A percentile compares a stretch with the other conserved stretches of the same genome.
Evolutionary conservation across 1,139 yeast species (phyloP).

Genomic region (Geotrichum cucujoidarum): DNA sequence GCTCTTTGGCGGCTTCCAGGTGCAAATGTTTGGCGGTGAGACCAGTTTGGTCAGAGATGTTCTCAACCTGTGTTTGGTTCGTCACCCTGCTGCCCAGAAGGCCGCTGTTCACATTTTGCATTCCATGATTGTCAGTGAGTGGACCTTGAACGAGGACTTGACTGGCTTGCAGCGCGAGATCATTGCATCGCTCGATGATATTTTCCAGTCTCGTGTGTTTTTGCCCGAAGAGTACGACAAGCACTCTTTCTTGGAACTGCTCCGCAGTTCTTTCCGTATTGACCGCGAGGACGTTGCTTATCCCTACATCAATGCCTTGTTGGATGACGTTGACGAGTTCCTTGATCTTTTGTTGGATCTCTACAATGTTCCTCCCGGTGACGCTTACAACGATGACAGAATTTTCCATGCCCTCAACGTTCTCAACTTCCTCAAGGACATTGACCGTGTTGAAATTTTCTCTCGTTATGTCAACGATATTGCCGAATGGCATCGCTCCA

Average conservation of each 20-base stretch:
- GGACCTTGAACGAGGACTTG: slow-evolving; percentile 54
- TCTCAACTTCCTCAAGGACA: slow-evolving; percentile 70
- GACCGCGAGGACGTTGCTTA: slow-evolving; percentile 68
- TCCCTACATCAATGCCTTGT: slow-evolving; percentile 47
- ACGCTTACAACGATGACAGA: slow-evolving; percentile 83
- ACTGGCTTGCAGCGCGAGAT: slow-evolving; percentile 58
- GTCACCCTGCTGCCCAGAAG: slow-evolving; percentile 56
- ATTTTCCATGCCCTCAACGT: slow-evolving; percentile 75
- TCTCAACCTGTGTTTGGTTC: slow-evolving; percentile 64
- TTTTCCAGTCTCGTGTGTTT: slow-evolving; percentile 53
- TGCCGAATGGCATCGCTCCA: slow-evolving; percentile 59
- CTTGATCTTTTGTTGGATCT: slow-evolving; percentile 63
- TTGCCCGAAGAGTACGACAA: slow-evolving; percentile 54
- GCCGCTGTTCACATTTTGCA: slow-evolving; percentile 67
- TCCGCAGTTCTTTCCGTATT: slow-evolving; percentile 50
- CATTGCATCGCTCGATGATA: slow-evolving; percentile 53
- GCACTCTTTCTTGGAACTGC: slow-evolving; percentile 46
- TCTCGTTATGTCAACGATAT: slow-evolving; percentile 71
- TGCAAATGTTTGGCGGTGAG: slow-evolving; percentile 54
- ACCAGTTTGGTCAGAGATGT: slow-evolving; percentile 61
- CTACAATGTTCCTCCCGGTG: slow-evolving; percentile 70
- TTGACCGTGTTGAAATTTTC: slow-evolving; percentile 74
- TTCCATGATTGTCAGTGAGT: slow-evolving; percentile 65
- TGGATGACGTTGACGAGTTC: slow-evolving; percentile 58
- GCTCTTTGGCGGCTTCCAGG: slow-evolving; percentile 69